A percentile compares a stretch with the other conserved stretches of the same genome.
Evolutionary conservation across 176 grass and related monocot genomes (phyloP).

Genomic region (Zizania latifolia): DNA sequence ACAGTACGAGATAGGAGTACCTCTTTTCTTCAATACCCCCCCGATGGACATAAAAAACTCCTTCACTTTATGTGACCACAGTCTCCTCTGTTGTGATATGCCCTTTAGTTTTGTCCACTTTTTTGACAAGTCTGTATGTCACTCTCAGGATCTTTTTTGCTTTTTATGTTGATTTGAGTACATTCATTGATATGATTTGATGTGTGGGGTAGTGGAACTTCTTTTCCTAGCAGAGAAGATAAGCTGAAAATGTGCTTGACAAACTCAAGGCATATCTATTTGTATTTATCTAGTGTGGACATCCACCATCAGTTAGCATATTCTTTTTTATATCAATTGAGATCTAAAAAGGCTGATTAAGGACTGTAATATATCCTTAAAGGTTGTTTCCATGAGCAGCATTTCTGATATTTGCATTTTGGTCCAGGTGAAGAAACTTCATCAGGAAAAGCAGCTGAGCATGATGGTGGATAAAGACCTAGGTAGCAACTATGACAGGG

Average conservation of each 20-base stretch:
- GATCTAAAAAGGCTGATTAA: neutral
- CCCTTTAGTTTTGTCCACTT: neutral
- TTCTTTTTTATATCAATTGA: neutral
- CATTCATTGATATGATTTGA: neutral
- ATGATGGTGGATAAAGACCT: conserved; percentile 86
- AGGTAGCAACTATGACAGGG: conserved; percentile 56
- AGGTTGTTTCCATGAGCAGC: neutral
- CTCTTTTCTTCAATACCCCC: neutral
- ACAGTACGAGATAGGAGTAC: neutral
- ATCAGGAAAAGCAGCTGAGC: conserved; percentile 80
- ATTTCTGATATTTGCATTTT: conserved; percentile 7
- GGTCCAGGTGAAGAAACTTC: conserved; percentile 83
- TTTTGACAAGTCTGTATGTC: neutral
- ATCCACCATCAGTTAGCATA: neutral
- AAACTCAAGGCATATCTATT: neutral
- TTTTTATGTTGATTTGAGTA: conserved; percentile 4
- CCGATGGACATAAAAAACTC: neutral
- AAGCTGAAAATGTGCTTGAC: neutral
- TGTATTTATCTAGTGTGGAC: neutral
- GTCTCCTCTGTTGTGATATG: neutral
- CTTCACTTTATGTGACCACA: neutral
- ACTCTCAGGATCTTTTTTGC: neutral
- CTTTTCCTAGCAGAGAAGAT: neutral
- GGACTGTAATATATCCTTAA: neutral
- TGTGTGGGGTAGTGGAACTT: neutral